Percentiles rank a stretch among this genome's conserved stretches.
These are phyloP conservation scores for Pestalotiopsis sp. DNA, from an alignment of 2,329 filamentous ascomycete species.

Conservation along the genomic window DNA sequence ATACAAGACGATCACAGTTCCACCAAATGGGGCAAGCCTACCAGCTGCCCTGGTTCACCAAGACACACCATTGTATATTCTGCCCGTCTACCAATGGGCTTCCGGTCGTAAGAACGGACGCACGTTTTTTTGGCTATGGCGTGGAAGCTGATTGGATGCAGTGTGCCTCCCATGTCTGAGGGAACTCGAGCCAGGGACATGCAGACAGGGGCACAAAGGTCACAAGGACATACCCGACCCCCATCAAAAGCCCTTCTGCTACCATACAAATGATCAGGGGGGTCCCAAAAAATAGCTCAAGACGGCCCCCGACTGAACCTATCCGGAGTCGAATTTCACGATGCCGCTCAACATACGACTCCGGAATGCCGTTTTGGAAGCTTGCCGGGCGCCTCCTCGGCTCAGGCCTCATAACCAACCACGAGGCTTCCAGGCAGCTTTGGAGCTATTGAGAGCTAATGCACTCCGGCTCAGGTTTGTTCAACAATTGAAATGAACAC, in stretches of 20 bases:
- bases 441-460: not conserved
- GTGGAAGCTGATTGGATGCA: conserved; percentile 23
- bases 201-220: conserved; percentile 25
- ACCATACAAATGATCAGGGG: conserved; percentile 20
- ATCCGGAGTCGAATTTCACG: conserved; percentile 2
- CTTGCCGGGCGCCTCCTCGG: not conserved
- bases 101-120: not conserved
- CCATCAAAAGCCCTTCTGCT: conserved; percentile 3
- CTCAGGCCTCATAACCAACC: not conserved
- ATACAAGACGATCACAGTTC: too few relatives aligned
- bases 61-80: not conserved
- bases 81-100: not conserved
- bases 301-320: conserved; percentile 11
- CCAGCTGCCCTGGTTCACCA: not conserved
- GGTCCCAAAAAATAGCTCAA: conserved; percentile 14
- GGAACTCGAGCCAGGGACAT: conserved; percentile 19
- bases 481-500: not conserved
- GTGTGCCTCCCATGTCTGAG: conserved; percentile 18
- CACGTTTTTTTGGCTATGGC: not conserved
- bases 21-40: not conserved
- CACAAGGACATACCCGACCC: conserved; percentile 25
- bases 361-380: conserved; percentile 10
- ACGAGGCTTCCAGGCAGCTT: not conserved
- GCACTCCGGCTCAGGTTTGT: not conserved
- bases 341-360: conserved; percentile 1